Conservation (phyloP, 1,284 basidiomycete species). For the Sparassis latifolia region DNA sequence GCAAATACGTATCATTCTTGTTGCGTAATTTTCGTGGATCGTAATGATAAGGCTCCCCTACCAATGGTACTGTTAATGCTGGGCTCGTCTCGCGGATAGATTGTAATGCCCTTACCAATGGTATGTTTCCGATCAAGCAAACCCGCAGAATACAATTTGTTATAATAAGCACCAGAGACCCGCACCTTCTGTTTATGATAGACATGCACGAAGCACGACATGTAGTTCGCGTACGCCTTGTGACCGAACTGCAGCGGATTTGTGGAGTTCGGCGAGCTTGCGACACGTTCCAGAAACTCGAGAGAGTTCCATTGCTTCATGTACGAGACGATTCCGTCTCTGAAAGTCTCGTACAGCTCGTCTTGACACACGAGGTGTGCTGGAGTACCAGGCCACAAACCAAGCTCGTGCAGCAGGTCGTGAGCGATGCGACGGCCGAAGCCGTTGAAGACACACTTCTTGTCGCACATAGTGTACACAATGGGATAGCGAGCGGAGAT, state of each 20-base stretch:
- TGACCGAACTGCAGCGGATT: neutral
- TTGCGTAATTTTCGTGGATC: neutral
- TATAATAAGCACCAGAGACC: neutral
- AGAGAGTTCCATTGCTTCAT: neutral
- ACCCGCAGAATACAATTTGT: neutral
- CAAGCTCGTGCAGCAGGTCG: constrained; percentile 3
- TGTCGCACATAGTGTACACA: neutral
- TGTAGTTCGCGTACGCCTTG: constrained; percentile 1
- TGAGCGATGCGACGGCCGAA: constrained; percentile 2
- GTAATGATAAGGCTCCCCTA: neutral
- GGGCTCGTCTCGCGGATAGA: no score
- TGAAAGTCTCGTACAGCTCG: neutral
- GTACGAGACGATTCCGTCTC: neutral
- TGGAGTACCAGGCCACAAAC: constrained; percentile 2
- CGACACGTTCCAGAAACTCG: neutral
- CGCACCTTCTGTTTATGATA: neutral
- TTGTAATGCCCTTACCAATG: neutral
- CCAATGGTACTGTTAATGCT: neutral
- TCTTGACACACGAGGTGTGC: neutral
- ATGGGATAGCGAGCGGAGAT: neutral
- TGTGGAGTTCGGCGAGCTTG: neutral
- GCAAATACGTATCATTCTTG: neutral
- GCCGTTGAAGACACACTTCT: constrained; percentile 3
- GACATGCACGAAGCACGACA: constrained; percentile 1
- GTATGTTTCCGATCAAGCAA: constrained; percentile 3